Evolutionary conservation across 345 rosid genomes (phyloP).

Genomic region (Geranium rotundifolium): DNA sequence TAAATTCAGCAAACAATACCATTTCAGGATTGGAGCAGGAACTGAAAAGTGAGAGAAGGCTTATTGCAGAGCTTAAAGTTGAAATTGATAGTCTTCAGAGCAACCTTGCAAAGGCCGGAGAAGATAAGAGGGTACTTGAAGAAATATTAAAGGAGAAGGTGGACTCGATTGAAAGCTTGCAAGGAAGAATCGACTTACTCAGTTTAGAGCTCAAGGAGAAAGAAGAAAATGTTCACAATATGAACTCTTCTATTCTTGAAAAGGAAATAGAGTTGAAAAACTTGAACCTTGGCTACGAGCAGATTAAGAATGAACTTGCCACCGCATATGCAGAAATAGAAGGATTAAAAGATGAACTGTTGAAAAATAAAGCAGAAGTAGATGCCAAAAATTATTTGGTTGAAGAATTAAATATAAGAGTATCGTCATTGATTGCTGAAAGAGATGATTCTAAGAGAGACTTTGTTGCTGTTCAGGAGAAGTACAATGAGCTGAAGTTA

Average conservation of each 20-base stretch:
- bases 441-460: constrained; percentile 39
- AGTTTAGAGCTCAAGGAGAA: constrained; percentile 53
- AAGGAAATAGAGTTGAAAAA: constrained; percentile 50
- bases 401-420: constrained; percentile 40
- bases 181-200: constrained; percentile 46
- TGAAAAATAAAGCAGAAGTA: constrained; percentile 33
- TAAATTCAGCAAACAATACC: constrained; percentile 51
- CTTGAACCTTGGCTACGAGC: constrained; percentile 28
- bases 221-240: constrained; percentile 36
- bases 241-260: constrained; percentile 33
- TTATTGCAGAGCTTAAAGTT: constrained; percentile 36
- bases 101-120: constrained; percentile 39
- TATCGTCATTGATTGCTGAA: constrained; percentile 38
- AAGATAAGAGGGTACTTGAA: constrained; percentile 49
- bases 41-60: constrained; percentile 52
- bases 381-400: constrained; percentile 38
- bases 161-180: constrained; percentile 30
- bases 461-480: constrained; percentile 30
- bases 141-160: constrained; percentile 45
- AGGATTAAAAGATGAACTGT: constrained; percentile 33
- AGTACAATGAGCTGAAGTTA: constrained; percentile 42
- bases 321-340: constrained; percentile 38
- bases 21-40: constrained; percentile 61
- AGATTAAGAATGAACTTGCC: constrained; percentile 40
- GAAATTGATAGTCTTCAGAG: constrained; percentile 44